Evolutionary conservation across 2,329 filamentous ascomycete species (phyloP).

Genomic region (Graphilbum fragrans): DNA sequence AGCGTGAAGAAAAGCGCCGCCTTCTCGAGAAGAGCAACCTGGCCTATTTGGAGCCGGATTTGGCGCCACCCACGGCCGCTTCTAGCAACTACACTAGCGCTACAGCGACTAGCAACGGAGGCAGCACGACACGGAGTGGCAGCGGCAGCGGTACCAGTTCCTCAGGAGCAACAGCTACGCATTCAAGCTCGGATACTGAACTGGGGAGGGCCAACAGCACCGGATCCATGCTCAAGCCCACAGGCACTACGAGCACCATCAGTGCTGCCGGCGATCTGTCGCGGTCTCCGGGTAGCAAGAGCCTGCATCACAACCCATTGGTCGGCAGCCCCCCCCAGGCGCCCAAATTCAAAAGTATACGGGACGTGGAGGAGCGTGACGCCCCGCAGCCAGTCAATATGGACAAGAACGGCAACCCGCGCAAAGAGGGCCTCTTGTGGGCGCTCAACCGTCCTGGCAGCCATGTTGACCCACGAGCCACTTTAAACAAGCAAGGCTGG

Average conservation of each 20-base stretch:
- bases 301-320: slow-evolving; percentile 27
- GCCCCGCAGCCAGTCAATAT: slow-evolving; percentile 35
- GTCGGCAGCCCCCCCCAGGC: slow-evolving; percentile 38
- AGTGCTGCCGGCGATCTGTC: slow-evolving; percentile 30
- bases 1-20: slow-evolving; percentile 87
- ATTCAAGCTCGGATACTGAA: slow-evolving; percentile 51
- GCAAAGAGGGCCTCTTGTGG: slow-evolving; percentile 93
- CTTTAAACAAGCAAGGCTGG: slow-evolving; percentile 94
- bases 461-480: slow-evolving; percentile 79
- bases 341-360: slow-evolving; percentile 75
- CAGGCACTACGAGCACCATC: slow-evolving; percentile 28
- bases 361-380: slow-evolving; percentile 81
- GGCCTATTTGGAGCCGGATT: slow-evolving; percentile 57
- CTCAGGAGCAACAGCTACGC: slow-evolving; percentile 2
- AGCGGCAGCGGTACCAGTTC: neutral
- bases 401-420: slow-evolving; percentile 52
- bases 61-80: neutral
- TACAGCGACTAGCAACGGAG: neutral
- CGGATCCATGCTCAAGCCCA: slow-evolving; percentile 50
- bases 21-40: slow-evolving; percentile 80
- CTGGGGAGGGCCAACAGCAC: slow-evolving; percentile 64
- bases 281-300: slow-evolving; percentile 45
- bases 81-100: neutral
- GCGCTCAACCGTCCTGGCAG: slow-evolving; percentile 84
- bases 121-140: neutral